phyloP scores from a whole-genome alignment of 805 yeast species.

The Pichia rugopelliculosa region DNA sequence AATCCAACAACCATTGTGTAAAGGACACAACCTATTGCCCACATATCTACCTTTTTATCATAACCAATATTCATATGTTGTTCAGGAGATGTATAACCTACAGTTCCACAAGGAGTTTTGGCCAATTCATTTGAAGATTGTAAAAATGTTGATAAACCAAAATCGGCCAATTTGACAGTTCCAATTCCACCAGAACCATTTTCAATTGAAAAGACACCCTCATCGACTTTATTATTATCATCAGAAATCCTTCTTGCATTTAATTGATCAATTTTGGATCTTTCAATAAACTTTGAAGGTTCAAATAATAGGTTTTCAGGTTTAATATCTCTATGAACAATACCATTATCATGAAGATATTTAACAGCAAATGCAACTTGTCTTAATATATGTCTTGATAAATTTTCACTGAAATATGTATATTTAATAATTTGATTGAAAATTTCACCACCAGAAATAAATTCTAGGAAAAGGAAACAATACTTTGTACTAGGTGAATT shows the following conservation, averaged over 20 bases:
- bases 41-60: conserved; percentile 61
- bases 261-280: conserved; percentile 35
- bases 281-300: conserved; percentile 41
- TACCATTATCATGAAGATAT: conserved; percentile 63
- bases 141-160: conserved; percentile 59
- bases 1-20: conserved; percentile 66
- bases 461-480: conserved; percentile 62
- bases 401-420: conserved; percentile 67
- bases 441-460: conserved; percentile 71
- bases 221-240: conserved; percentile 53
- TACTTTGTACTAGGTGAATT: conserved; percentile 39
- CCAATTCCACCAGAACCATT: conserved; percentile 64
- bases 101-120: conserved; percentile 71
- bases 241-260: conserved; percentile 44
- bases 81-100: conserved; percentile 71
- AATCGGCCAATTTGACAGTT: conserved; percentile 57
- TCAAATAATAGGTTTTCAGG: conserved; percentile 70
- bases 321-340: conserved; percentile 76
- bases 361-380: conserved; percentile 67
- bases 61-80: conserved; percentile 53
- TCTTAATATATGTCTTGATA: conserved; percentile 62
- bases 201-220: conserved; percentile 46
- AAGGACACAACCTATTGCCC: conserved; percentile 68
- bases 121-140: conserved; percentile 32
- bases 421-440: conserved; percentile 73